Percentiles rank a stretch among this genome's conserved stretches.
phyloP scores from a whole-genome alignment of 2,329 filamentous ascomycete genomes.

The Alternaria sp. region DNA sequence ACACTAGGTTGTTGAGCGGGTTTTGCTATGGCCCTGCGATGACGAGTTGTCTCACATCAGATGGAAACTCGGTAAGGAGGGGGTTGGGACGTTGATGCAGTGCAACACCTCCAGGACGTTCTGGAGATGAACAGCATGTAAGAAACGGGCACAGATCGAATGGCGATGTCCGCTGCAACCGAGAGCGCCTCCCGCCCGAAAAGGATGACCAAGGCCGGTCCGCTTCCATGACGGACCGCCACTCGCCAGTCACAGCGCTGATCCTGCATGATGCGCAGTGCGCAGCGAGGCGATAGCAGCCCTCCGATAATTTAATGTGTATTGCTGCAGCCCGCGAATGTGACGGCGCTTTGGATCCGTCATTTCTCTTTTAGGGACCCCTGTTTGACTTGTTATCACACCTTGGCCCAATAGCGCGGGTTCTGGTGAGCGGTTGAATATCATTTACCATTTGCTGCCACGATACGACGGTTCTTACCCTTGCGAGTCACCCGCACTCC shows the following conservation, averaged over 20 bases:
- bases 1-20: constrained; percentile 1
- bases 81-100: constrained; percentile 10
- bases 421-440: constrained; percentile 44
- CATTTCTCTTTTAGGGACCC: constrained; percentile 28
- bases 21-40: constrained; percentile 8
- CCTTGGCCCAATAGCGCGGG: constrained; percentile 48
- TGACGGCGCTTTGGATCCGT: constrained; percentile 37
- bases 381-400: constrained; percentile 43
- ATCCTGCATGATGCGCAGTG: constrained; percentile 29
- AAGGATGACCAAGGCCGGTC: constrained; percentile 24
- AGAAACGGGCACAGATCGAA: constrained; percentile 24
- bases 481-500: constrained; percentile 40
- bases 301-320: constrained; percentile 23
- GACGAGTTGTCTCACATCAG: constrained; percentile 24
- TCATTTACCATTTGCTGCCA: constrained; percentile 44
- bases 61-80: constrained; percentile 9
- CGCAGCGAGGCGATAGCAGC: constrained; percentile 19
- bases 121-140: constrained; percentile 9
- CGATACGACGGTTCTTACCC: constrained; percentile 37
- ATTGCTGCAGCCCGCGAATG: constrained; percentile 32
- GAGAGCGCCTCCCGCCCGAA: constrained; percentile 41
- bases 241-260: constrained; percentile 37
- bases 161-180: constrained; percentile 41
- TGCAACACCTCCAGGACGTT: constrained; percentile 16
- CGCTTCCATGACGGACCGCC: constrained; percentile 28